These are phyloP conservation scores for Globisporangium canariense DNA, from an alignment of 352 stramenopile genomes.

Conservation along the genomic window DNA sequence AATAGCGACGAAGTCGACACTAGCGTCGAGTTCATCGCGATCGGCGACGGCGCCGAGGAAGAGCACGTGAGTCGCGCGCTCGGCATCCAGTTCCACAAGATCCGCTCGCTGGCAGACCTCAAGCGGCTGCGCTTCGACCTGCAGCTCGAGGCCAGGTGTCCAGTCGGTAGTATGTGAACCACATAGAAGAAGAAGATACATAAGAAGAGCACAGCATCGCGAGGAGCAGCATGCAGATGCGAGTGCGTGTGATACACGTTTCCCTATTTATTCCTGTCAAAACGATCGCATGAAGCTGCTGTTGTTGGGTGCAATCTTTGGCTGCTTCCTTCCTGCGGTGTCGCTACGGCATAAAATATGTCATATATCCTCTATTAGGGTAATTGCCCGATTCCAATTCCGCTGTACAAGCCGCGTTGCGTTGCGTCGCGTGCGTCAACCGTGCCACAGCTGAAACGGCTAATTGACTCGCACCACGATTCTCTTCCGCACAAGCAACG, in stretches of 20 bases:
- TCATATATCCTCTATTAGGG: no score
- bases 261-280: not conserved
- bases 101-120: conserved; percentile 61
- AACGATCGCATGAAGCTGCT: no score
- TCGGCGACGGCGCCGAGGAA: conserved; percentile 77
- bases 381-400: no score
- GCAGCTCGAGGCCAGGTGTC: conserved; percentile 31
- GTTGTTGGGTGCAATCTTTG: no score
- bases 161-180: not conserved
- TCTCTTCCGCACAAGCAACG: not conserved
- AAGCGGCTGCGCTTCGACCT: conserved; percentile 58
- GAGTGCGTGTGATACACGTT: not conserved
- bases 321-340: no score
- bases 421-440: no score
- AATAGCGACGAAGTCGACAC: conserved; percentile 6
- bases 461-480: not conserved
- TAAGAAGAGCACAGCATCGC: not conserved
- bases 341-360: no score
- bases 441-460: no score
- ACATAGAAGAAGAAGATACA: not conserved
- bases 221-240: not conserved
- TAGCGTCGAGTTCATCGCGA: conserved; percentile 65
- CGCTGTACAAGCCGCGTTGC: no score
- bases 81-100: conserved; percentile 73
- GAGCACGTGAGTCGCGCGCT: conserved; percentile 67